Percentiles rank a stretch among this genome's conserved stretches.
Conservation (phyloP, 2,329 filamentous ascomycete genomes). For the Trichothecium roseum region DNA sequence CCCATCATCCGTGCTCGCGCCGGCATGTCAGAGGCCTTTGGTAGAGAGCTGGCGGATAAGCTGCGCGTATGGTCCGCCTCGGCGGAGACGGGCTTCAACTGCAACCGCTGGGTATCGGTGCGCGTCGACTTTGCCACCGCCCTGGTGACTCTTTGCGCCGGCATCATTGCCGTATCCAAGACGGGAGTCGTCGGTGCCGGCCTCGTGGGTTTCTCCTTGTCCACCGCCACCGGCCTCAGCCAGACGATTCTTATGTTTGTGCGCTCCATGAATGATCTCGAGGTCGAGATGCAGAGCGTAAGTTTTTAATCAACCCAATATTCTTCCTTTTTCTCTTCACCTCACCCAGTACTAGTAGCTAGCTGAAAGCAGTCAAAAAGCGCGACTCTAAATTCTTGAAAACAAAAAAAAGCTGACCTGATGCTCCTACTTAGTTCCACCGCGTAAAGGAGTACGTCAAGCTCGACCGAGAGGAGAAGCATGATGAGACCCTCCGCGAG, state of each 20-base stretch:
- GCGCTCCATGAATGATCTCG: constrained; percentile 43
- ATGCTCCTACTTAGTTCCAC: constrained; percentile 27
- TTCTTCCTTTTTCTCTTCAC: no score
- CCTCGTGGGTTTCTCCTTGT: constrained; percentile 26
- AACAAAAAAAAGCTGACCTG: no score
- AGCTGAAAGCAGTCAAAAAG: no score
- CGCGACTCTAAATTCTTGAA: neutral
- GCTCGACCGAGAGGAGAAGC: constrained; percentile 32
- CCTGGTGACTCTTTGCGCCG: constrained; percentile 38
- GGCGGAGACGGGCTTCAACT: constrained; percentile 40
- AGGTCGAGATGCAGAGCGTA: constrained; percentile 46
- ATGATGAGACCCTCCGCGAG: constrained; percentile 26
- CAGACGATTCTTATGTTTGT: constrained; percentile 41
- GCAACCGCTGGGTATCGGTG: constrained; percentile 47
- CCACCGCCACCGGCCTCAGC: constrained; percentile 43
- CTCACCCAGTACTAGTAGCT: no score
- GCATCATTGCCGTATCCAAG: constrained; percentile 34
- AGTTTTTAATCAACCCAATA: no score
- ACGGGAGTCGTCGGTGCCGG: constrained; percentile 1
- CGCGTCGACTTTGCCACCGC: constrained; percentile 44
- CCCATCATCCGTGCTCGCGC: constrained; percentile 39
- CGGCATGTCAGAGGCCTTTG: constrained; percentile 37
- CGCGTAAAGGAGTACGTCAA: constrained; percentile 38
- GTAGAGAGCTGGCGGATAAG: constrained; percentile 37
- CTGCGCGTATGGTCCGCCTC: constrained; percentile 35